Evolutionary conservation across 441 rosid species (phyloP), one percentile per base, ranked within the genome.

Genomic region (Pelargonium fulgidum): DNA sequence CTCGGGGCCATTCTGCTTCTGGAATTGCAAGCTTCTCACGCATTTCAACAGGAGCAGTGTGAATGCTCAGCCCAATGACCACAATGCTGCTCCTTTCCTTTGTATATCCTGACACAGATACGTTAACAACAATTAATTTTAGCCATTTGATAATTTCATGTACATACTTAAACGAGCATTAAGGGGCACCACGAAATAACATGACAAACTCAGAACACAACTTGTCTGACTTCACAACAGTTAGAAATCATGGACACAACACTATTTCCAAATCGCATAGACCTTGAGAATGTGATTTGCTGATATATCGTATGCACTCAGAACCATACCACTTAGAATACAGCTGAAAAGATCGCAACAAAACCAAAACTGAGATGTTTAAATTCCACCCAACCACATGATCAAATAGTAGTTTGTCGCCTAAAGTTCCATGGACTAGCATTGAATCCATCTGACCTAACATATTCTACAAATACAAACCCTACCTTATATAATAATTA

Each of bases 1-100:
- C 97, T 79, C 92, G 81, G 33, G 97, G 93, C 99, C 97, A 93
- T 81, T 93, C 97, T 66, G 97, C 99, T 81, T 91, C 99, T 0
- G 99, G 96, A 80, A 91, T 91, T 47, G 99, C 97, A 72, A 93
- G 93, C 76, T 93, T 93, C 77, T 93, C 99, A 41, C 97, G 92
- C 93, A 93, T 86, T 75, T 91, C 97, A 20, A 93, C 97, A 20
- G 99, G 96, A 52, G 97, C 70, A 19, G 96, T 89, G 80, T 93
- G 97, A 72, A 93, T 73, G 22, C 85, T 93, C 9, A 93, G 93
- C 69, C 98, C 99, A 78, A 91, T 91, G 17, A 84, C 93, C 69
- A 88, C 86, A 73, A 93, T 93, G 84, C 97, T 89, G 65, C 96
- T 90, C 84, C 84, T 88, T 75, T 93, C 96, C 85, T 88, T 93